A percentile compares a stretch with the other conserved stretches of the same genome.
Evolutionary conservation across 805 yeast species (phyloP).

Genomic region (Pichia phayaonensis): DNA sequence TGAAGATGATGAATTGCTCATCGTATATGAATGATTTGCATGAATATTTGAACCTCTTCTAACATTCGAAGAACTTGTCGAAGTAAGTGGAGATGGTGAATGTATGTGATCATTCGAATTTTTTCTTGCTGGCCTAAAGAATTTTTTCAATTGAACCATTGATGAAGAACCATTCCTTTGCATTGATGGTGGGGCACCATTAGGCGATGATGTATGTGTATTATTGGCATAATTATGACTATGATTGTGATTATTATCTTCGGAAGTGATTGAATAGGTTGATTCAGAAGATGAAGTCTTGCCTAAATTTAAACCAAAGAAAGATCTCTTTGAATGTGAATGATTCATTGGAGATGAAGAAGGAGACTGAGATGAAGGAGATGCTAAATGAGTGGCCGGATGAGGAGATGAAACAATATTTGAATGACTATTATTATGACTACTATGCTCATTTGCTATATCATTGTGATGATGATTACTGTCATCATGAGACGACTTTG

Average conservation of each 20-base stretch:
- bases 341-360: slow-evolving; percentile 12
- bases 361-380: neutral
- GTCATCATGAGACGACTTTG: slow-evolving; percentile 19
- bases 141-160: slow-evolving; percentile 66
- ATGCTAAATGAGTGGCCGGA: neutral
- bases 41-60: neutral
- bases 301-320: slow-evolving; percentile 24
- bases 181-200: slow-evolving; percentile 9
- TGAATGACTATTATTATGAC: neutral
- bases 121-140: slow-evolving; percentile 50
- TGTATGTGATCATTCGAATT: slow-evolving; percentile 14
- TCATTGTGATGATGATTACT: slow-evolving; percentile 6
- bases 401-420: neutral
- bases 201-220: neutral
- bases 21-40: neutral
- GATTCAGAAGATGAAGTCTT: slow-evolving; percentile 26
- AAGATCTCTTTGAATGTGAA: slow-evolving; percentile 22
- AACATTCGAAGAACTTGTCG: neutral
- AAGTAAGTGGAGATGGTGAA: neutral
- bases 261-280: slow-evolving; percentile 19
- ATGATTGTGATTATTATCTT: slow-evolving; percentile 19
- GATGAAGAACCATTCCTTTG: slow-evolving; percentile 24
- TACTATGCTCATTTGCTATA: neutral
- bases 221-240: neutral
- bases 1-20: slow-evolving; percentile 15